These are phyloP conservation scores for Athelia psychrophila DNA, from an alignment of 1,284 basidiomycete species.

Conservation along the genomic window DNA sequence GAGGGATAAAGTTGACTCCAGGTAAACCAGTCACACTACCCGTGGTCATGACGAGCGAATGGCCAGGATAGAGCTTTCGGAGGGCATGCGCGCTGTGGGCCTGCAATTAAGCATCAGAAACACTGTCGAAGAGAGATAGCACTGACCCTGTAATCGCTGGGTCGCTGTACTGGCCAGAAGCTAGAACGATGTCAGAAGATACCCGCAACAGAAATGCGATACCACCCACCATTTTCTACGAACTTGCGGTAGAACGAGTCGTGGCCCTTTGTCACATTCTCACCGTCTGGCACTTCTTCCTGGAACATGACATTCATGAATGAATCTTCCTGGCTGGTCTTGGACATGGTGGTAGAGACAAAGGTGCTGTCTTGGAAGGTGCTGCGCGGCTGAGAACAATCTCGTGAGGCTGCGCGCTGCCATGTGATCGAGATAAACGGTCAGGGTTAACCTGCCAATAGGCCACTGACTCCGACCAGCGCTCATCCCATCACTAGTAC, in stretches of 20 bases:
- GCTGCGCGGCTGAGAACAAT: too few relatives aligned
- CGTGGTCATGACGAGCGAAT: slow-evolving; percentile 54
- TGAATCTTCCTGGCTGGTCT: neutral
- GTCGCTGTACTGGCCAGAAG: neutral
- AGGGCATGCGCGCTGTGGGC: slow-evolving; percentile 48
- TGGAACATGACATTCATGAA: slow-evolving; percentile 1
- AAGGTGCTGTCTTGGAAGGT: too few relatives aligned
- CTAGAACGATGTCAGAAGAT: neutral
- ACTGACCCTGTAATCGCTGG: neutral
- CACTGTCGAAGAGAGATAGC: too few relatives aligned
- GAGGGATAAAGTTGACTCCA: slow-evolving; percentile 39
- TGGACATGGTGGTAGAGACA: neutral
- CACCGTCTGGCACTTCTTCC: neutral
- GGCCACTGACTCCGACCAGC: too few relatives aligned
- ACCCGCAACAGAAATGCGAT: neutral
- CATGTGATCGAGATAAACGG: too few relatives aligned
- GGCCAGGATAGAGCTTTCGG: slow-evolving; percentile 55
- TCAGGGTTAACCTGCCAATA: too few relatives aligned
- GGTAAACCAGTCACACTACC: slow-evolving; percentile 55
- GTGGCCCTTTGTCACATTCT: neutral
- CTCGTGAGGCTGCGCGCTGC: too few relatives aligned
- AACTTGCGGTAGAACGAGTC: slow-evolving; percentile 1
- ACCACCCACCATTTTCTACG: neutral
- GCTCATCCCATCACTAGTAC: too few relatives aligned
- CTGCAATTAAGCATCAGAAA: too few relatives aligned